phyloP scores from a whole-genome alignment of 2,329 filamentous ascomycete species.

The Talaromyces sp. region DNA sequence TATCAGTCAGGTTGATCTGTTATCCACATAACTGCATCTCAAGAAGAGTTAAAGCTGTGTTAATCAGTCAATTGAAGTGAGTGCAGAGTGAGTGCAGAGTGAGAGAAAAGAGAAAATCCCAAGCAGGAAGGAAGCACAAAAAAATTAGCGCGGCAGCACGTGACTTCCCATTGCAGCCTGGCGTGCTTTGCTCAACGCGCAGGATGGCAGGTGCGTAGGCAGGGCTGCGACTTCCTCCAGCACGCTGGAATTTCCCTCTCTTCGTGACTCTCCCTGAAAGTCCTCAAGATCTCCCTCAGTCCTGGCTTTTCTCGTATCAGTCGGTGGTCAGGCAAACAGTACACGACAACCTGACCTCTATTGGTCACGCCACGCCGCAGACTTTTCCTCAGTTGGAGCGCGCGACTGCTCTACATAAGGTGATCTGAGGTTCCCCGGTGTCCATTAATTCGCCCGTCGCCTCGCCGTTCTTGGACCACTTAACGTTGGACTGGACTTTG shows the following conservation, averaged over 20 bases:
- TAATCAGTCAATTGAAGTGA: not conserved
- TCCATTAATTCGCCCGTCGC: constrained; percentile 9
- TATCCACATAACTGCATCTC: not conserved
- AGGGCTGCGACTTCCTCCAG: constrained; percentile 9
- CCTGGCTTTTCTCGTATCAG: not conserved
- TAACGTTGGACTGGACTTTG: not conserved
- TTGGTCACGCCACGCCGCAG: constrained; percentile 15
- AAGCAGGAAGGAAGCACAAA: constrained; percentile 22
- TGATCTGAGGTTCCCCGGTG: constrained; percentile 13
- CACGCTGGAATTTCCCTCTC: constrained; percentile 11
- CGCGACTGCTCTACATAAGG: not conserved
- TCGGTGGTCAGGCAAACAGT: not conserved
- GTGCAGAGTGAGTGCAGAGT: not conserved
- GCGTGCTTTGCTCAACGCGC: constrained; percentile 19
- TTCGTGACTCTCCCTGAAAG: constrained; percentile 12
- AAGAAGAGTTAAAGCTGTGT: not conserved
- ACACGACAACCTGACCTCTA: constrained; percentile 7
- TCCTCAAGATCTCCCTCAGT: not conserved
- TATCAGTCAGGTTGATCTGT: not conserved
- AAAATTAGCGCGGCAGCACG: constrained; percentile 23
- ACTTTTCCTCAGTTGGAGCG: constrained; percentile 1
- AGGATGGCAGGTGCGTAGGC: constrained; percentile 16
- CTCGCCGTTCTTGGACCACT: constrained; percentile 10
- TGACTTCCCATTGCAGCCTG: constrained; percentile 22
- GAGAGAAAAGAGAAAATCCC: constrained; percentile 17